Evolutionary conservation across 1,139 yeast species (phyloP), one percentile per base, ranked within the genome.

Genomic region (Lodderomyces jiufengensis): DNA sequence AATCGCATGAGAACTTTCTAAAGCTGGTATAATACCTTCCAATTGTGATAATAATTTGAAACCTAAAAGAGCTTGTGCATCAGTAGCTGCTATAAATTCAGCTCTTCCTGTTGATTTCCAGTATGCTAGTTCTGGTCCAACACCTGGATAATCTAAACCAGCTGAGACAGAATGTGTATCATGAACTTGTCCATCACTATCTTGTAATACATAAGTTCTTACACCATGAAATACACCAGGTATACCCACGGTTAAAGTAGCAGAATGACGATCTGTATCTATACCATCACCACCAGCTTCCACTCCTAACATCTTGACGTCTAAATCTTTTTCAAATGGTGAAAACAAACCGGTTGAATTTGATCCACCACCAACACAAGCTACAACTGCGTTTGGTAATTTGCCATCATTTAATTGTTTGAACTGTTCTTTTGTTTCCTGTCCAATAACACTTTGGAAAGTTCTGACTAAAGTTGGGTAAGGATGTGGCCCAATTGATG

Each of bases 211-310:
- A 51, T 82, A 92, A 3, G 98, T 92, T 63, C 76, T 84, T 33
- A 92, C 97, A 58, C 99, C 99, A 54, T 92, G 99, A 79, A 92
- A 83, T 43, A 92, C 98, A 68, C 99, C 99, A 9, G 95, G 95
- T 45, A 78, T 73, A 55, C 99, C 99, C 24, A 76, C 94, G 10
- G 95, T 79, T 51, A 92, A 73, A 22, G 98, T 88, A 18, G 98
- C 98, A 33, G 96, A 85, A 59, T 92, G 97, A 52, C 78, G 73
- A 15, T 71, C 77, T 14, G 97, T 84, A 52, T 86, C 87, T 34
- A 92, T 50, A 55, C 99, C 99, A 51, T 87, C 95, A 63, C 99
- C 99, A 59, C 95, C 99, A 35, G 99, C 99, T 68, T 94, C 99
- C 42, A 90, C 90, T 57, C 99, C 99, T 34, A 88, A 66, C 59